Percentiles rank a stretch among this genome's conserved stretches.
Conservation (phyloP, 495 filamentous ascomycete species). For the Elaphomyces granulatus region DNA sequence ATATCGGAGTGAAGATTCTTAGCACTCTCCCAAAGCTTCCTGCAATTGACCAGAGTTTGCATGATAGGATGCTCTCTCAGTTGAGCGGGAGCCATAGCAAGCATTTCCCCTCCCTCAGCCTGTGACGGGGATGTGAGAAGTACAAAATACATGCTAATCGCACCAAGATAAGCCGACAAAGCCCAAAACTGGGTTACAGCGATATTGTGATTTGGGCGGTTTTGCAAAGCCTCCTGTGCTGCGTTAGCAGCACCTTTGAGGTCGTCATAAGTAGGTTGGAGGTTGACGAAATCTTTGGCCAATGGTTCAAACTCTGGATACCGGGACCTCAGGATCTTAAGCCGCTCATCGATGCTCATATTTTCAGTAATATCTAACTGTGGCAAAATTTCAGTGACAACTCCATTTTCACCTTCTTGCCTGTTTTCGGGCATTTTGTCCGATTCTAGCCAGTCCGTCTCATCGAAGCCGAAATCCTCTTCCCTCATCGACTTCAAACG, state of each 20-base stretch:
- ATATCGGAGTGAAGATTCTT: constrained; percentile 40
- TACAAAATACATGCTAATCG: constrained; percentile 86
- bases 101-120: constrained; percentile 28
- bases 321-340: constrained; percentile 58
- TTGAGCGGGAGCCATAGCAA: constrained; percentile 50
- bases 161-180: constrained; percentile 67
- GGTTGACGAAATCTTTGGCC: constrained; percentile 58
- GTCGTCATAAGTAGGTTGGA: constrained; percentile 50
- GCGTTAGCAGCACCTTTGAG: constrained; percentile 42
- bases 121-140: constrained; percentile 62
- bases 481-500: constrained; percentile 72
- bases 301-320: constrained; percentile 89
- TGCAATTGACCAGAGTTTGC: constrained; percentile 64
- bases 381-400: constrained; percentile 70
- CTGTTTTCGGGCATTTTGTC: constrained; percentile 23
- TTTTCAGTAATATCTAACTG: constrained; percentile 67
- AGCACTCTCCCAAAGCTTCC: constrained; percentile 64
- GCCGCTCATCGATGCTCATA: constrained; percentile 59
- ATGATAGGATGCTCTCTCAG: constrained; percentile 82
- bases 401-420: constrained; percentile 29
- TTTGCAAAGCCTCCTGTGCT: constrained; percentile 26
- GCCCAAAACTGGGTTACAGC: constrained; percentile 57
- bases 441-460: constrained; percentile 59
- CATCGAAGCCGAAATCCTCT: constrained; percentile 84
- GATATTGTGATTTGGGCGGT: constrained; percentile 20